Percentiles rank a stretch among this genome's conserved stretches.
Evolutionary conservation across 208 protist species (phyloP).

Genomic region (Trypanosomatidae sp.): DNA sequence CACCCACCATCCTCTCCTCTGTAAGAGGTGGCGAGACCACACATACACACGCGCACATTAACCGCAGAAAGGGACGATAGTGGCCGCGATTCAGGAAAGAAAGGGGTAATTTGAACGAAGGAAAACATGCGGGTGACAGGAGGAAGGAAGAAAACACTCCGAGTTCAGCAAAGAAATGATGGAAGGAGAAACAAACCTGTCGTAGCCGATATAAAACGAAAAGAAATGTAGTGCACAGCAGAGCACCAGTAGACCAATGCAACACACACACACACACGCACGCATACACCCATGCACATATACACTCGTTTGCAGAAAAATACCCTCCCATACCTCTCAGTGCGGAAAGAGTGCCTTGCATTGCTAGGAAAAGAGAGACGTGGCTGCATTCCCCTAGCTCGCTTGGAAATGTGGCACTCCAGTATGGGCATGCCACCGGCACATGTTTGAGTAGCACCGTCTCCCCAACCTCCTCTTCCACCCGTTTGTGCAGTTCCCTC

Average conservation of each 20-base stretch:
- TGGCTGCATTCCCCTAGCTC: not conserved
- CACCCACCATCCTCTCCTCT: not conserved
- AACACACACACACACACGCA: not conserved
- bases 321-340: not conserved
- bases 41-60: not conserved
- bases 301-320: slow-evolving; percentile 4
- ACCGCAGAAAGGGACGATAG: not conserved
- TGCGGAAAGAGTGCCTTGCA: not conserved
- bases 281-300: not conserved
- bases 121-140: not conserved
- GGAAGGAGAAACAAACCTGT: not conserved
- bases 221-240: not conserved
- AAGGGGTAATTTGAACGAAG: not conserved
- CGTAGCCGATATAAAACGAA: not conserved
- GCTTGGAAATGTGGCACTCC: not conserved
- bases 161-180: not conserved
- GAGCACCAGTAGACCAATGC: not conserved
- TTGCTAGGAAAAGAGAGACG: not conserved
- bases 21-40: not conserved
- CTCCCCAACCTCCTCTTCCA: not conserved
- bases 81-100: not conserved
- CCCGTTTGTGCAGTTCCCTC: not conserved
- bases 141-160: not conserved
- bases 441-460: not conserved
- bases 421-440: not conserved